phyloP scores from a whole-genome alignment of 345 rosid genomes.

The Gossypium turneri region DNA sequence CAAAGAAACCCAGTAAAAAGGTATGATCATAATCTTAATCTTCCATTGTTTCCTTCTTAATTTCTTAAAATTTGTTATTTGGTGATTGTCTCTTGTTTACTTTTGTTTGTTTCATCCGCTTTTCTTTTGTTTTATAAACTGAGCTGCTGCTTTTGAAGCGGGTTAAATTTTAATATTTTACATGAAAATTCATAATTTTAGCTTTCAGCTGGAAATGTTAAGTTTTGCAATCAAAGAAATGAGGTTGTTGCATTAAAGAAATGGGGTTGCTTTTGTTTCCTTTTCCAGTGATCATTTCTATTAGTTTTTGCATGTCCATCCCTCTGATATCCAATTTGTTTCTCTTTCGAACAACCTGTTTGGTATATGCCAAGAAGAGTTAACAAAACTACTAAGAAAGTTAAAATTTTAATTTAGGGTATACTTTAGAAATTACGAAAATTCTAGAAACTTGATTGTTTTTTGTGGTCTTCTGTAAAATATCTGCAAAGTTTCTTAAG shows the following conservation, averaged over 20 bases:
- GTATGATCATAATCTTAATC: constrained; percentile 20
- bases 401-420: neutral
- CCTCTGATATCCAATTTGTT: neutral
- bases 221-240: neutral
- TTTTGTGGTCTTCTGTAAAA: neutral
- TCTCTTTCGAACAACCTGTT: neutral
- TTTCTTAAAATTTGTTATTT: neutral
- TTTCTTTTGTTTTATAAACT: neutral
- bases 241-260: neutral
- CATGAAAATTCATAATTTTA: neutral
- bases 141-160: neutral
- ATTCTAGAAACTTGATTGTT: neutral
- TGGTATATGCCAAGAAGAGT: neutral
- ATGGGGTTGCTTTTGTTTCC: neutral
- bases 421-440: too few relatives aligned
- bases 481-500: constrained; percentile 5
- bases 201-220: neutral
- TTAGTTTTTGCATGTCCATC: neutral
- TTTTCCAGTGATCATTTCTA: constrained; percentile 1
- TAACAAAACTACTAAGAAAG: neutral
- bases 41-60: neutral
- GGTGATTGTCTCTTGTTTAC: neutral
- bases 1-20: neutral
- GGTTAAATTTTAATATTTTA: neutral
- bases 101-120: neutral